These are phyloP conservation scores for Fusarium setosum DNA, from an alignment of 2,329 filamentous ascomycete genomes.

Conservation along the genomic window DNA sequence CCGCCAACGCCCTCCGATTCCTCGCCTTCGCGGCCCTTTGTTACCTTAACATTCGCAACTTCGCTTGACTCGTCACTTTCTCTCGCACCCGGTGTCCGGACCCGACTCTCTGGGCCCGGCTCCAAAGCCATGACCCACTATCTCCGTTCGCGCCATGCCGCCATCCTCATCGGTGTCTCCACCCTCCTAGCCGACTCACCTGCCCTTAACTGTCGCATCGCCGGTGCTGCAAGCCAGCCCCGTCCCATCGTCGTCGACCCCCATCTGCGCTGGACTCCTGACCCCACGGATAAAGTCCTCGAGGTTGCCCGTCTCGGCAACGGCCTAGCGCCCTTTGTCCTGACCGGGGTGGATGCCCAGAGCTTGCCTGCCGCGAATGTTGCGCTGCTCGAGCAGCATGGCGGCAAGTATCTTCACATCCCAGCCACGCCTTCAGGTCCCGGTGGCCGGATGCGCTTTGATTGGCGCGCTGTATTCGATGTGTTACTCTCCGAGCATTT, in stretches of 20 bases:
- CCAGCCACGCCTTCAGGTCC: constrained; percentile 46
- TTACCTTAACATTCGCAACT: constrained; percentile 90
- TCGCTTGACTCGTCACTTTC: constrained; percentile 88
- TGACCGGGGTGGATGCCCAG: constrained; percentile 62
- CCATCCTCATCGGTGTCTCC: constrained; percentile 86
- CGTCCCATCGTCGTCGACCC: constrained; percentile 87
- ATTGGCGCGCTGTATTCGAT: constrained; percentile 74
- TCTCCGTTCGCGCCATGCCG: constrained; percentile 83
- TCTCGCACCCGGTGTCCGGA: constrained; percentile 82
- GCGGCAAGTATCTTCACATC: constrained; percentile 64
- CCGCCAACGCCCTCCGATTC: neutral
- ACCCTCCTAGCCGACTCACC: constrained; percentile 90
- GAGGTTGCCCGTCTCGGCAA: constrained; percentile 70
- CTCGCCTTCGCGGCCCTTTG: constrained; percentile 54
- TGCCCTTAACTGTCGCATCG: constrained; percentile 83
- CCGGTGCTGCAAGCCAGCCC: constrained; percentile 74
- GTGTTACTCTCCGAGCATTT: constrained; percentile 70
- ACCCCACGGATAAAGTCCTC: constrained; percentile 71
- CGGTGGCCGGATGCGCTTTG: constrained; percentile 58
- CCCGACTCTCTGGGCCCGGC: constrained; percentile 81
- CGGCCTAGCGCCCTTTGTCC: constrained; percentile 79
- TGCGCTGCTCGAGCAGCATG: constrained; percentile 57
- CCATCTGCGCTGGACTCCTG: constrained; percentile 76
- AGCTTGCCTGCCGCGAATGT: constrained; percentile 58
- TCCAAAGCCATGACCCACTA: constrained; percentile 96